A percentile compares a stretch with the other conserved stretches of the same genome.
These are phyloP conservation scores for Aspergillus tamarii DNA, from an alignment of 2,329 filamentous ascomycete species.

Conservation along the genomic window DNA sequence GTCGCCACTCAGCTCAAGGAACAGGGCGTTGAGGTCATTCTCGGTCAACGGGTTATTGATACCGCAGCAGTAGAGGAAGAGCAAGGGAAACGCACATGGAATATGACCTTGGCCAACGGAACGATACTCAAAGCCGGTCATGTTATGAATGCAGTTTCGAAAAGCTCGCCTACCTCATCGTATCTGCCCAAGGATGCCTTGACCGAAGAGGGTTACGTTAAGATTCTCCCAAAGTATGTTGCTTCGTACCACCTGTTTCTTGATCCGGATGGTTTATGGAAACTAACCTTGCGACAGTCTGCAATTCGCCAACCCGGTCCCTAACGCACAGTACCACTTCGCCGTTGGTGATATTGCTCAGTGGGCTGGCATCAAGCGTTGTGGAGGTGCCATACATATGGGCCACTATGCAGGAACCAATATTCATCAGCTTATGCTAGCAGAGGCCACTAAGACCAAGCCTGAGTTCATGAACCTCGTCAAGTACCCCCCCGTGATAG, in stretches of 20 bases:
- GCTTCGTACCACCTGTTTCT: not conserved
- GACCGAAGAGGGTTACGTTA: conserved; percentile 68
- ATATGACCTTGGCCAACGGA: conserved; percentile 64
- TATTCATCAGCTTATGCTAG: conserved; percentile 64
- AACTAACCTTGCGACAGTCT: conserved; percentile 45
- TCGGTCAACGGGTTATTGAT: conserved; percentile 32
- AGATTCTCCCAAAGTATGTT: conserved; percentile 56
- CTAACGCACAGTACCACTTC: conserved; percentile 66
- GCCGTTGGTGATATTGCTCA: conserved; percentile 69
- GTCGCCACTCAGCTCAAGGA: conserved; percentile 63
- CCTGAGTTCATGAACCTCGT: conserved; percentile 56
- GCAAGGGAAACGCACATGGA: conserved; percentile 23
- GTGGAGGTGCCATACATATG: conserved; percentile 74
- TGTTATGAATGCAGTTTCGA: conserved; percentile 71
- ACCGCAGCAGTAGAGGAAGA: conserved; percentile 25
- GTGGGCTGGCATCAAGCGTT: conserved; percentile 81
- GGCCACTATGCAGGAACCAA: conserved; percentile 69
- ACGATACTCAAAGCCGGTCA: conserved; percentile 63
- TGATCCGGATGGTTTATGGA: not conserved
- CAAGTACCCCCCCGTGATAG: conserved; percentile 68
- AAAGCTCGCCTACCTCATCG: conserved; percentile 62
- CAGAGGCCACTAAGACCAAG: conserved; percentile 41
- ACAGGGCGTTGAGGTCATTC: conserved; percentile 56
- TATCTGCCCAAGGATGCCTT: conserved; percentile 64
- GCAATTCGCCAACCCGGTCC: conserved; percentile 56